phyloP scores from a whole-genome alignment of 1,284 basidiomycete species.

The Pholiota adiposa region DNA sequence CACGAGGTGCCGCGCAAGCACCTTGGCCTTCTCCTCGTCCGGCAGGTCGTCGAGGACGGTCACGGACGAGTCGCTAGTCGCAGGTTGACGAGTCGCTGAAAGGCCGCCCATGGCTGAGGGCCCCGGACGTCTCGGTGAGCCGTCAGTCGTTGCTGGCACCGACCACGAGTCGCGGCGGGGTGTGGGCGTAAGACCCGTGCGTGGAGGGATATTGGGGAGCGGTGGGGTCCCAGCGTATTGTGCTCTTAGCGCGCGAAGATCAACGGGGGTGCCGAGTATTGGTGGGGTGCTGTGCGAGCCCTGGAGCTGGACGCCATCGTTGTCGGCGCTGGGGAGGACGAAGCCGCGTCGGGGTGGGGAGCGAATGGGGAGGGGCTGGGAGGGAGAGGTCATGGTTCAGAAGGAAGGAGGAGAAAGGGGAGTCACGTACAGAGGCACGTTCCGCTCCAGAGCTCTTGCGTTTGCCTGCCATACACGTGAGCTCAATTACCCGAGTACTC shows the following conservation, averaged over 20 bases:
- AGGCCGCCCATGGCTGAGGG: slow-evolving; percentile 33
- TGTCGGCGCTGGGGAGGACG: slow-evolving; percentile 24
- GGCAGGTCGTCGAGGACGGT: slow-evolving; percentile 60
- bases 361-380: slow-evolving; percentile 63
- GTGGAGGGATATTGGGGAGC: slow-evolving; percentile 64
- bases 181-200: slow-evolving; percentile 32
- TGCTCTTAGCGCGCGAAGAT: slow-evolving; percentile 61
- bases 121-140: slow-evolving; percentile 24
- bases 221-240: slow-evolving; percentile 67
- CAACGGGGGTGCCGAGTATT: slow-evolving; percentile 50
- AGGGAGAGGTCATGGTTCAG: slow-evolving; percentile 56
- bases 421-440: neutral
- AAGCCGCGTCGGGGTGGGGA: slow-evolving; percentile 32
- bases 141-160: slow-evolving; percentile 23
- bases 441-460: neutral
- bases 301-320: slow-evolving; percentile 22
- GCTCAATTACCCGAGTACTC: neutral
- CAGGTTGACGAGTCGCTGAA: slow-evolving; percentile 26
- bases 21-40: slow-evolving; percentile 83
- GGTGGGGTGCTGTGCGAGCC: slow-evolving; percentile 37
- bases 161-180: slow-evolving; percentile 30
- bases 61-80: slow-evolving; percentile 28
- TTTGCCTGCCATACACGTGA: slow-evolving; percentile 1
- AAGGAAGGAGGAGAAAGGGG: slow-evolving; percentile 6
- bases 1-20: slow-evolving; percentile 82